Percentiles rank a stretch among this genome's conserved stretches.
phyloP scores from a whole-genome alignment of 352 stramenopile species.

The Pythium brassicae region DNA sequence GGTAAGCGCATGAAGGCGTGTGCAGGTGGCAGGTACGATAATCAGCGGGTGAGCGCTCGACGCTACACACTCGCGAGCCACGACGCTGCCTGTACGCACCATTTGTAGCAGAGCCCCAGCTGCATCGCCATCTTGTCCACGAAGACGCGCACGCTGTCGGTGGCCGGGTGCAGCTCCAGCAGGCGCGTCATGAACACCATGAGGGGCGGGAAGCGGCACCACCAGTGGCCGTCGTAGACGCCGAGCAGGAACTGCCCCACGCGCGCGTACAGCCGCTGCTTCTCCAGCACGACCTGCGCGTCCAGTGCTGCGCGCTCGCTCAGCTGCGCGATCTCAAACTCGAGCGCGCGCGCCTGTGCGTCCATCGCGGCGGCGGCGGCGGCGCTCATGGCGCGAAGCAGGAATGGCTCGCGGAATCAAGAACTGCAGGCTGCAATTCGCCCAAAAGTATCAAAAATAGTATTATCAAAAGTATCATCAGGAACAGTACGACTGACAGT shows the following conservation, averaged over 20 bases:
- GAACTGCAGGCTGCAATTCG: no score
- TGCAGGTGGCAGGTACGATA: neutral
- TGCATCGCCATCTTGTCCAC: slow-evolving; percentile 73
- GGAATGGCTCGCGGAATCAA: no score
- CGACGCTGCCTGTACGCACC: slow-evolving; percentile 22
- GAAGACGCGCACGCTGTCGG: slow-evolving; percentile 68
- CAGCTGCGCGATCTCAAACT: slow-evolving; percentile 35
- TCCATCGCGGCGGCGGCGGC: slow-evolving; percentile 19
- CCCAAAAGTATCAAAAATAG: no score
- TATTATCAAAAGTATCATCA: no score
- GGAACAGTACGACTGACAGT: no score
- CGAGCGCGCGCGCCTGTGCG: slow-evolving; percentile 23
- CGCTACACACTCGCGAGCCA: no score
- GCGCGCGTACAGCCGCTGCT: slow-evolving; percentile 70
- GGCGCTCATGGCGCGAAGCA: neutral
- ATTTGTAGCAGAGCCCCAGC: slow-evolving; percentile 56
- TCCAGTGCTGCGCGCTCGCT: slow-evolving; percentile 15
- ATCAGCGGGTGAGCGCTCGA: neutral
- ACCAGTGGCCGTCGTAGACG: slow-evolving; percentile 70
- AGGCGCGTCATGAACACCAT: slow-evolving; percentile 89
- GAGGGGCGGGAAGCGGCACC: slow-evolving; percentile 70
- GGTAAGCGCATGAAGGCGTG: neutral
- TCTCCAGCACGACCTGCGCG: slow-evolving; percentile 33
- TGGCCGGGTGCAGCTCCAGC: slow-evolving; percentile 66
- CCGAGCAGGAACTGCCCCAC: slow-evolving; percentile 79